Evolutionary conservation across 2,329 filamentous ascomycete genomes (phyloP).

Genomic region (Claviceps sp.): DNA sequence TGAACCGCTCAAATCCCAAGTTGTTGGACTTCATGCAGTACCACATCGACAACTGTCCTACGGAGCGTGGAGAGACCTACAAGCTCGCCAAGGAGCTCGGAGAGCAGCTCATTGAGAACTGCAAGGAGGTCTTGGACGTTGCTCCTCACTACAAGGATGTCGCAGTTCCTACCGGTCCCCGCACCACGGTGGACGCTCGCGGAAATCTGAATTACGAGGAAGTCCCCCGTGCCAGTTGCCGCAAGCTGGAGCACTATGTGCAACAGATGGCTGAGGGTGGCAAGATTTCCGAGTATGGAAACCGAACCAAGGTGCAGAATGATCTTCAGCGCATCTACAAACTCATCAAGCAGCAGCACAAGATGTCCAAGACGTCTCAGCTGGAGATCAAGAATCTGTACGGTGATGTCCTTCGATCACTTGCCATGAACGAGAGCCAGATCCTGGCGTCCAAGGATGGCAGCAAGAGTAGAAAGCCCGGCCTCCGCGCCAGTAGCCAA

Average conservation of each 20-base stretch:
- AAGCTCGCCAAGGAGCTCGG: slow-evolving; percentile 93
- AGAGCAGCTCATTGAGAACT: slow-evolving; percentile 90
- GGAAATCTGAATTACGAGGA: slow-evolving; percentile 91
- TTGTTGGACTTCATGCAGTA: slow-evolving; percentile 99
- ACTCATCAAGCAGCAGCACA: slow-evolving; percentile 96
- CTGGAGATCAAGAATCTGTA: slow-evolving; percentile 94
- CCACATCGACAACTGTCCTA: slow-evolving; percentile 97
- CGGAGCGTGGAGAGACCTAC: slow-evolving; percentile 93
- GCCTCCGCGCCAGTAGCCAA: slow-evolving; percentile 37
- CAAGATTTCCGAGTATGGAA: slow-evolving; percentile 97
- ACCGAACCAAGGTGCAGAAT: slow-evolving; percentile 94
- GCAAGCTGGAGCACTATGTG: slow-evolving; percentile 97
- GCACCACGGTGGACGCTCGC: slow-evolving; percentile 80
- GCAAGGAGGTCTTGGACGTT: slow-evolving; percentile 74
- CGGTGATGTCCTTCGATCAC: slow-evolving; percentile 80
- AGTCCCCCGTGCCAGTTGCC: slow-evolving; percentile 70
- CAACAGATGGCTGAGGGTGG: slow-evolving; percentile 97
- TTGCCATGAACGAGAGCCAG: slow-evolving; percentile 96
- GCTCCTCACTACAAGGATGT: slow-evolving; percentile 95
- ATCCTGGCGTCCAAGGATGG: slow-evolving; percentile 76
- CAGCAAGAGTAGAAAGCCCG: slow-evolving; percentile 46
- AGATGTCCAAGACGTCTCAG: slow-evolving; percentile 90
- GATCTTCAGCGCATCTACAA: slow-evolving; percentile 93
- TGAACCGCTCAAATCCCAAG: slow-evolving; percentile 95
- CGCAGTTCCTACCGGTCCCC: slow-evolving; percentile 76